Evolutionary conservation across 192 early-diverging fungal species (phyloP), one percentile per base, ranked within the genome.

Genomic region (Backusella circina): DNA sequence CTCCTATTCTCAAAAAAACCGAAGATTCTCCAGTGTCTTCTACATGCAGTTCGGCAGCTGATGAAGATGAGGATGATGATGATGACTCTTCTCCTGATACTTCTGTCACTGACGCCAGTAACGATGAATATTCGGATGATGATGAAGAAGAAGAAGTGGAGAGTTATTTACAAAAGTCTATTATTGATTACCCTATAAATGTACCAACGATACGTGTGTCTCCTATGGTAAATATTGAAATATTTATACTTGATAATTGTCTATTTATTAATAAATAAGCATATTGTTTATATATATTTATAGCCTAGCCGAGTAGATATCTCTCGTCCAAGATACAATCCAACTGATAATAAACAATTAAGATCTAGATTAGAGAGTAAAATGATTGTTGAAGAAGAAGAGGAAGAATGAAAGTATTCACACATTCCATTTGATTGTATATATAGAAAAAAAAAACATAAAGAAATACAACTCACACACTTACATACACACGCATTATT

Each of bases 351-450:
- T 30, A 41, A 47, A 12, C 31, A 70, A 18, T n/a, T 32, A 44
- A 23, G 68, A 28, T 26, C 36, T 37, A 44, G 75, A 33, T n/a
- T 81, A 65, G 79, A 57, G 13, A 68, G 51, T 13, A 77, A 73
- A 65, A 72, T 72, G 44, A 77, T 81, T 71, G 65, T 77, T 15
- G 79, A 81, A 74, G 79, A 81, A 73, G 79, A 81, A n/a, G 79
- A 75, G 69, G 79, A 81, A 15, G 75, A 77, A 70, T 50, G 65
- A 72, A 44, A 61, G 2, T 16, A 23, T 8, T n/a, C n/a, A n/a
- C 35, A 26, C 31, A 41, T 41, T 5, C 32, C 9, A 36, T 73
- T 66, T n/a, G 13, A 9, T 33, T 35, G 16, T 67, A 32, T 32
- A 70, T 44, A 69, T 37, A 69, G 39, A 47, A 23, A 57, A 51